Evolutionary conservation across 805 yeast species (phyloP).

Genomic region (Monosporozyma unispora): DNA sequence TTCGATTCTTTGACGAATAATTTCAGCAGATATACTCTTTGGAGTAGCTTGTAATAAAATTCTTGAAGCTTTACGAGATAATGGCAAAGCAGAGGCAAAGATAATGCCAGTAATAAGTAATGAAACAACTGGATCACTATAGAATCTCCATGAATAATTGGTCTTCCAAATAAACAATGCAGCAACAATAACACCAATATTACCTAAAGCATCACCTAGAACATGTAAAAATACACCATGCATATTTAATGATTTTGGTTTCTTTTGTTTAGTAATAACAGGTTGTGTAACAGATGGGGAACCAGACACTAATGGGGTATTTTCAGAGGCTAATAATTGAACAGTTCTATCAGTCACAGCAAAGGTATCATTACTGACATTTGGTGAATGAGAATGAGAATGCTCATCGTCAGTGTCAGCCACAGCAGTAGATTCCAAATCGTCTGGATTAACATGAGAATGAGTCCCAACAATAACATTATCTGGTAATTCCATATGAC

Average conservation of each 20-base stretch:
- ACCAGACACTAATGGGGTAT: not conserved
- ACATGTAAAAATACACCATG: constrained; percentile 95
- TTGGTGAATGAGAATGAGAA: not conserved
- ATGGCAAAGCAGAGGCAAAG: constrained; percentile 83
- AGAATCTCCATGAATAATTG: constrained; percentile 77
- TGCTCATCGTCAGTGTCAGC: not conserved
- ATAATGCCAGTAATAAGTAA: constrained; percentile 80
- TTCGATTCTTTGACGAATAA: constrained; percentile 59
- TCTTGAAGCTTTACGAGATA: constrained; percentile 77
- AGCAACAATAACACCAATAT: constrained; percentile 82
- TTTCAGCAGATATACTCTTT: constrained; percentile 64
- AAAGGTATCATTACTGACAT: not conserved
- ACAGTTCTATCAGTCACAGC: constrained; percentile 14
- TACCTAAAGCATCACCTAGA: constrained; percentile 92
- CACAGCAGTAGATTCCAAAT: constrained; percentile 10
- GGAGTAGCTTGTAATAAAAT: constrained; percentile 93
- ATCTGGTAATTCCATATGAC: constrained; percentile 25
- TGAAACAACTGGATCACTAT: constrained; percentile 81
- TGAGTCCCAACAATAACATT: not conserved
- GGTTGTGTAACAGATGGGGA: not conserved
- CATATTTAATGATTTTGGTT: constrained; percentile 74
- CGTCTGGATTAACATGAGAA: not conserved
- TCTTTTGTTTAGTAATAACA: constrained; percentile 2
- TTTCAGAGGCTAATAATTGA: constrained; percentile 1
- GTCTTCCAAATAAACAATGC: constrained; percentile 94